phyloP scores from a whole-genome alignment of 139 green algal genomes.

The Chlamydomonas eustigma region DNA sequence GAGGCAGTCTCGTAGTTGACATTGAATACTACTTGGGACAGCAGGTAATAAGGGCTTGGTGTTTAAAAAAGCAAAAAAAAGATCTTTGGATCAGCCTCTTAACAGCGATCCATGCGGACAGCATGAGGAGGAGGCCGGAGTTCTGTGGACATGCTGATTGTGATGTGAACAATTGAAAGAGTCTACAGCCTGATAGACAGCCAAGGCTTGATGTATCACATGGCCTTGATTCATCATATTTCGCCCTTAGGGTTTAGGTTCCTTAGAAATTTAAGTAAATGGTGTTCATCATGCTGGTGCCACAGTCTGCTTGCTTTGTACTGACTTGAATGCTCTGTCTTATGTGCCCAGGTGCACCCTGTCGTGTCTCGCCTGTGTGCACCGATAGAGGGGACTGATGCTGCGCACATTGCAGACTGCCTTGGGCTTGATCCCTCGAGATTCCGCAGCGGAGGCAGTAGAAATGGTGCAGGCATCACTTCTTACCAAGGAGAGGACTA shows the following conservation, averaged over 20 bases:
- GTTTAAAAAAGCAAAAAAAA: background rate
- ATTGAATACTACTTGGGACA: conserved; percentile 84
- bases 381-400: conserved; percentile 45
- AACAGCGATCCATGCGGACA: too few relatives aligned
- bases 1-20: conserved; percentile 65
- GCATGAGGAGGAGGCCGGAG: too few relatives aligned
- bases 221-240: too few relatives aligned
- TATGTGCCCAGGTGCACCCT: background rate
- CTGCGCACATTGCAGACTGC: conserved; percentile 82
- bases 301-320: too few relatives aligned
- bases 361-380: conserved; percentile 2
- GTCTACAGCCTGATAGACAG: too few relatives aligned
- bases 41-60: conserved; percentile 26
- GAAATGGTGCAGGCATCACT: background rate
- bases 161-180: too few relatives aligned
- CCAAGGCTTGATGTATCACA: too few relatives aligned
- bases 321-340: too few relatives aligned
- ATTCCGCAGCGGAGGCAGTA: conserved; percentile 1
- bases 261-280: too few relatives aligned
- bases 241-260: too few relatives aligned
- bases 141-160: too few relatives aligned
- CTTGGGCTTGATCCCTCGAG: conserved; percentile 83
- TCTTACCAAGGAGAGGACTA: background rate
- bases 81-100: background rate
- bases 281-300: too few relatives aligned